Base-by-base conservation (phyloP, 805 yeast genomes). In the Ogataea trehaloabstinens region DNA sequence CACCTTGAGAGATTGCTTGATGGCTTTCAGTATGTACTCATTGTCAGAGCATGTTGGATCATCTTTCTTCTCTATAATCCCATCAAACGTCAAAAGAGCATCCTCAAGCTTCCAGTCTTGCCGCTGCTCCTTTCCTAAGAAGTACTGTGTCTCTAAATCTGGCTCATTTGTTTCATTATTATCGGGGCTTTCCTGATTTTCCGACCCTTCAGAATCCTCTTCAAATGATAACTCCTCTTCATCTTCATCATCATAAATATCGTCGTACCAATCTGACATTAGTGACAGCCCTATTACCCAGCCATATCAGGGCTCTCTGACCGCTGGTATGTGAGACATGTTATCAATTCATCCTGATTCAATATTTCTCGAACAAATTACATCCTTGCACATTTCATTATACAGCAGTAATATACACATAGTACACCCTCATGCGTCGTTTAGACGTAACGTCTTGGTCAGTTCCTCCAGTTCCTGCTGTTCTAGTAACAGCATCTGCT, bases 241-340 rank as follows among this genome's bases (percentile, higher is more conserved):
- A 30, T 58, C 68, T 28, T 61, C 30, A 16, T 56, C 64, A 38
- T 62, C 66, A 28, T 63, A 61, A 60, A 61, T 62, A 24, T 58
- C 65, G 35, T 61, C 67, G 31, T 60, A 66, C 60, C 65, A 60
- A 30, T 64, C 68, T 1, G 66, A 61, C 68, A 63, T 63, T 13
- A 24, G 40, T 19, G 8, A n/a, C n/a, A n/a, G n/a, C n/a, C n/a
- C n/a, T 8, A 16, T 24, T 30, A 16, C 19, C 15, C 3, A 20
- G 18, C 4, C 16, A 24, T 6, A 11, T 16, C 17, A n/a, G n/a
- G n/a, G n/a, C n/a, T n/a, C n/a, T n/a, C n/a, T n/a, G n/a, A n/a
- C n/a, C n/a, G n/a, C n/a, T n/a, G n/a, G n/a, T n/a, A n/a, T n/a
- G n/a, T n/a, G n/a, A n/a, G n/a, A n/a, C n/a, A n/a, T n/a, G n/a